Conservation (phyloP, 345 rosid genomes). For the Eucalyptus microcorys region DNA sequence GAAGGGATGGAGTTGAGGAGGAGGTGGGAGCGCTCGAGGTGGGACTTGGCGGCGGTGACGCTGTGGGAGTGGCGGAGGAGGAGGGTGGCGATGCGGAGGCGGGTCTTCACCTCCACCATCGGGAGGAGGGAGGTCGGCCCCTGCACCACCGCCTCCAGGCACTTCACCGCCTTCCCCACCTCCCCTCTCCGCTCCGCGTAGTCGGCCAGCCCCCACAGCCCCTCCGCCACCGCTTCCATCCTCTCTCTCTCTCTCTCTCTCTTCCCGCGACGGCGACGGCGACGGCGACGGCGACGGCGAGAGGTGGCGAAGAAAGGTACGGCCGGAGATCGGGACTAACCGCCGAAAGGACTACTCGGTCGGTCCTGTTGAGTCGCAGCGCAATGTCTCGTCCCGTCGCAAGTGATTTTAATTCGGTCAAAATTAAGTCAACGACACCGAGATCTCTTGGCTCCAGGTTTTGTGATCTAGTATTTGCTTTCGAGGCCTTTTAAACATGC, state of each 20-base stretch:
- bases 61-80: constrained; percentile 85
- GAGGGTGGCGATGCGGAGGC: constrained; percentile 70
- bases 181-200: constrained; percentile 62
- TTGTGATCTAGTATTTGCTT: not conserved
- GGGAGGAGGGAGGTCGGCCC: constrained; percentile 63
- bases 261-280: not conserved
- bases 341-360: not conserved
- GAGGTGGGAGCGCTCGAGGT: constrained; percentile 75
- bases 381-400: not conserved
- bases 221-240: constrained; percentile 86
- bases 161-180: constrained; percentile 64
- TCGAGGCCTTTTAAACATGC: not conserved
- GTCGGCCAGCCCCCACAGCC: constrained; percentile 89
- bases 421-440: not conserved
- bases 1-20: constrained; percentile 77
- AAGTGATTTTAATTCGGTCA: not conserved
- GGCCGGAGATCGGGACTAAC: not conserved
- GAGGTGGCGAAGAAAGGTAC: not conserved
- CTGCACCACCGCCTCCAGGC: constrained; percentile 90
- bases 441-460: not conserved
- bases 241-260: not conserved
- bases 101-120: constrained; percentile 75
- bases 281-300: not conserved
- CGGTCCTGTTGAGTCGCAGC: not conserved
- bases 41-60: constrained; percentile 74